Base-by-base conservation (phyloP, 192 early-diverging fungal genomes). In the Jimgerdemannia lactiflua region DNA sequence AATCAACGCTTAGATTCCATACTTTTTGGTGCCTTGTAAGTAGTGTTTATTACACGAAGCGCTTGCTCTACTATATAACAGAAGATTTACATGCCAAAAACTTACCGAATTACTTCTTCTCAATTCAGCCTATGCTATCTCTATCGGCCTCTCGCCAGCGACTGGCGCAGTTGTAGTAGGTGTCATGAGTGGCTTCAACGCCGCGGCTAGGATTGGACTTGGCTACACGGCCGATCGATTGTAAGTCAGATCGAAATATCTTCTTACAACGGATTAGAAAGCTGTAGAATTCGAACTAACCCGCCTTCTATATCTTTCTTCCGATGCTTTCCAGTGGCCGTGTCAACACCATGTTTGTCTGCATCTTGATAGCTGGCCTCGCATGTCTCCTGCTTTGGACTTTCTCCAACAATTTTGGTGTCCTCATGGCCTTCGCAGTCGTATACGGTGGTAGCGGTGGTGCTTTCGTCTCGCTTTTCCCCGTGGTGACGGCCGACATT, bases 151-250 rank as follows among this genome's bases (percentile, higher is more conserved):
- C 29, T 75, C 80, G 8, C 42, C 49, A 2, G 71, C 67, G 0
- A 83, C 86, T 19, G 90, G 84, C 14, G 84, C 87, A 2, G 79
- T 86, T 29, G 80, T 93, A 63, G 75, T 93, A 41, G 89, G 89
- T 65, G 75, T 95, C 49, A 90, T 92, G 84, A 89, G 87, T 49
- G 92, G 84, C 40, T 78, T 85, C 14, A 91, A 90, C 11, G 89
- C 91, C 3, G 65, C 90, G 1, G 88, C 88, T 14, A 87, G 92
- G 42, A 86, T 93, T 74, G 74, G 81, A 1, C 83, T 90, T 19
- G 92, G 92, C 43, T 80, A 87, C 29, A 70, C 90, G 39, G 89
- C 90, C 2, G 87, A 88, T 59, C 67, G 67, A 2, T 43, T 86
- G 71, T 71, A 19, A 71, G 71, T 71, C 29, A 29, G 29, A 29